Conservation (phyloP, 768 basidiomycete genomes). For the Lactarius deliciosus region DNA sequence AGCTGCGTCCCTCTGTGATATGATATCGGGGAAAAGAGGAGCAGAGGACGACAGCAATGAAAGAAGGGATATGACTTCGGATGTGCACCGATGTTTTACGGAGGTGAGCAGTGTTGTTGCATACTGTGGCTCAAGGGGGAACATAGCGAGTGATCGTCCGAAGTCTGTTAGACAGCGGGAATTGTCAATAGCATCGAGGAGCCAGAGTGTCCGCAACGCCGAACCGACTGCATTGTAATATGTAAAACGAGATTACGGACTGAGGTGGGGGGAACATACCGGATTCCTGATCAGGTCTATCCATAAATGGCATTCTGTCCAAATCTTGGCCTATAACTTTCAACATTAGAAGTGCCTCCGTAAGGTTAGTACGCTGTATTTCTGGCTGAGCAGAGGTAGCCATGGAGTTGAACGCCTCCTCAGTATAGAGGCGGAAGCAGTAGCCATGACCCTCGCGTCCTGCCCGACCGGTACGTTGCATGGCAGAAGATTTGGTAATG, state of each 20-base stretch:
- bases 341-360: slow-evolving; percentile 80
- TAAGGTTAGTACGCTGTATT: slow-evolving; percentile 83
- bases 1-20: slow-evolving; percentile 71
- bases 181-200: slow-evolving; percentile 76
- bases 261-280: slow-evolving; percentile 48
- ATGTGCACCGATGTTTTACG: slow-evolving; percentile 64
- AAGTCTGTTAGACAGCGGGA: slow-evolving; percentile 63
- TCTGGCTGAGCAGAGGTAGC: slow-evolving; percentile 75
- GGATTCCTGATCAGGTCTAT: slow-evolving; percentile 72
- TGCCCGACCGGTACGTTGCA: slow-evolving; percentile 93
- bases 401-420: slow-evolving; percentile 70
- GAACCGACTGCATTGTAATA: slow-evolving; percentile 46
- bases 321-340: slow-evolving; percentile 82
- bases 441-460: slow-evolving; percentile 89
- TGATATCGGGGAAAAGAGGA: slow-evolving; percentile 75
- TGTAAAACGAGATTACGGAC: background rate
- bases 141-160: slow-evolving; percentile 83
- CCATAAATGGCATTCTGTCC: slow-evolving; percentile 84
- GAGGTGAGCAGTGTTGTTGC: slow-evolving; percentile 82
- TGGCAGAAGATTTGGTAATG: slow-evolving; percentile 87
- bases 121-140: slow-evolving; percentile 87
- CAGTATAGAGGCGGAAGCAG: slow-evolving; percentile 93
- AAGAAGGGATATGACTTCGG: slow-evolving; percentile 81
- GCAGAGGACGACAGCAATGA: slow-evolving; percentile 81
- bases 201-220: slow-evolving; percentile 69